phyloP scores from a whole-genome alignment of 768 basidiomycete genomes.

The Dentipellis sp. region DNA sequence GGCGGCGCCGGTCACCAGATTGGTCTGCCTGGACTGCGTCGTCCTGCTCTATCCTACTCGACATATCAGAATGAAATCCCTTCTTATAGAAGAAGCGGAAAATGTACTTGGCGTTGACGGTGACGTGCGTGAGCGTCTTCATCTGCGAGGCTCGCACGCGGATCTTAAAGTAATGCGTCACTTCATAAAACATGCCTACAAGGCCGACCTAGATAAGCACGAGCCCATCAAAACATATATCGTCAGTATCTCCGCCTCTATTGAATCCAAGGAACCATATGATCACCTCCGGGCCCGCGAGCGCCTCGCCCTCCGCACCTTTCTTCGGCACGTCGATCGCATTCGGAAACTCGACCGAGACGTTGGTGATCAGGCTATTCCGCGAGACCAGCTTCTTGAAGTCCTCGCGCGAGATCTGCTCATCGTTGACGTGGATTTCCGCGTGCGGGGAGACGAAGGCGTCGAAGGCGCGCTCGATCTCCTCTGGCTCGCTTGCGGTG shows the following conservation, averaged over 20 bases:
- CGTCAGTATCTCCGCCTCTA: no score
- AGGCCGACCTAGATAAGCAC: background rate
- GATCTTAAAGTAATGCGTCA: constrained; percentile 1
- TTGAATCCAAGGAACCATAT: no score
- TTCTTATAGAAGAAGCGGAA: background rate
- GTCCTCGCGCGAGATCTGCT: background rate
- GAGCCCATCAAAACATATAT: background rate
- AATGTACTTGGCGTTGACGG: background rate
- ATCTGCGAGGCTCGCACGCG: constrained; percentile 2
- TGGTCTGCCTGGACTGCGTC: background rate
- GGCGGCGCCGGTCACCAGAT: background rate
- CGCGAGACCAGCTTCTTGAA: background rate
- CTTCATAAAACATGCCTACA: constrained; percentile 1
- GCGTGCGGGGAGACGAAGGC: background rate
- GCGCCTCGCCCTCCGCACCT: background rate
- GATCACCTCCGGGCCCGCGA: background rate
- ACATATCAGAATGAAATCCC: background rate
- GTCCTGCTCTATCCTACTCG: background rate
- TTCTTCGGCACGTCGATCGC: background rate
- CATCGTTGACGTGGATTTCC: background rate
- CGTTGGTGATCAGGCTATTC: background rate
- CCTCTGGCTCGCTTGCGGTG: background rate
- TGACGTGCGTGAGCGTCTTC: background rate
- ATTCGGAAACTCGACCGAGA: background rate
- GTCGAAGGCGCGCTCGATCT: background rate